Conservation (phyloP, 345 rosid species). For the Trapa bicornis region DNA sequence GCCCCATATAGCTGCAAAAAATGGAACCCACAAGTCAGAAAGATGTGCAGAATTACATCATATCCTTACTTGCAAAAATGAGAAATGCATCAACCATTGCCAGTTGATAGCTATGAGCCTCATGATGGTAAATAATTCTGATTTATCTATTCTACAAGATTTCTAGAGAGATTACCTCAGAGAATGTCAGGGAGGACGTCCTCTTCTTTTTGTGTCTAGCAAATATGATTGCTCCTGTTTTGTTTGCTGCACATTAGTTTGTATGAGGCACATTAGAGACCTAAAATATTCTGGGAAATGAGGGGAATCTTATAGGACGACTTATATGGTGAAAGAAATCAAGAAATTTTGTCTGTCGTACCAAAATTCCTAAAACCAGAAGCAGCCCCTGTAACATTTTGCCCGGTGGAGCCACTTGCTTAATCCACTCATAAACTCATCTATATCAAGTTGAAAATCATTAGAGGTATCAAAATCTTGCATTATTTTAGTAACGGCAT, state of each 20-base stretch:
- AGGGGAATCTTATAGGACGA: background rate
- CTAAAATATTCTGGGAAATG: background rate
- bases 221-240: conserved; percentile 68
- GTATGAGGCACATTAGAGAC: conserved; percentile 2
- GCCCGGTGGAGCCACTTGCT: conserved; percentile 30
- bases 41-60: too few relatives aligned
- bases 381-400: conserved; percentile 25
- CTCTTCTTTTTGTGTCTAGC: conserved; percentile 67
- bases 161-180: conserved; percentile 46
- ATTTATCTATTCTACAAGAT: background rate
- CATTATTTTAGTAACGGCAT: conserved; percentile 29
- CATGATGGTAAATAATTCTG: too few relatives aligned
- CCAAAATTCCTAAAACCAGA: conserved; percentile 20
- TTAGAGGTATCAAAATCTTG: conserved; percentile 29
- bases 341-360: conserved; percentile 27
- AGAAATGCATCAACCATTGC: too few relatives aligned
- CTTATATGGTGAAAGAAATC: conserved; percentile 41
- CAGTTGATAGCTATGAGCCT: too few relatives aligned
- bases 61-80: too few relatives aligned
- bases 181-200: conserved; percentile 79
- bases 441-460: conserved; percentile 12
- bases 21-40: too few relatives aligned
- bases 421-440: conserved; percentile 27
- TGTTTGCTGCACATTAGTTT: conserved; percentile 45
- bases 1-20: conserved; percentile 75